Percentiles rank a stretch among this genome's conserved stretches.
These are phyloP conservation scores for Lantana camara DNA, from an alignment of 257 asterid species.

Conservation along the genomic window DNA sequence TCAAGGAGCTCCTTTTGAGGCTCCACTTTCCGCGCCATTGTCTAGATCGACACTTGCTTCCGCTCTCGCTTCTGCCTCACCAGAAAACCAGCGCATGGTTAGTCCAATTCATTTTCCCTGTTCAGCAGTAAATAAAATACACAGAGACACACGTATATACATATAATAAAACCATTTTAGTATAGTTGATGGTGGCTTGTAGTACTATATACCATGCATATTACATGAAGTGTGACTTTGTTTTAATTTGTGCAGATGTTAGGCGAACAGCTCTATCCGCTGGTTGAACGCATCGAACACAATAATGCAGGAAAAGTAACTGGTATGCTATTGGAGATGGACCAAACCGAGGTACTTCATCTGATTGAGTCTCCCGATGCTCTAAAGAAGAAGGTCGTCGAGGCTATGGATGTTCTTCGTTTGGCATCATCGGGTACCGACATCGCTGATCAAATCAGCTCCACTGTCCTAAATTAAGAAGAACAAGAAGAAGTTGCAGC, in stretches of 20 bases:
- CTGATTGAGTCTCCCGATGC: constrained; percentile 85
- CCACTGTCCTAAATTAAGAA: constrained; percentile 28
- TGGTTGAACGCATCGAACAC: constrained; percentile 61
- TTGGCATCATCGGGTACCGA: constrained; percentile 37
- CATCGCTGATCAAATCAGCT: constrained; percentile 29
- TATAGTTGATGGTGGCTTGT: too few species aligned
- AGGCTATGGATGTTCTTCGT: constrained; percentile 81
- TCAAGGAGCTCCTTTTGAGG: constrained; percentile 36
- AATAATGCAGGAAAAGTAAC: constrained; percentile 73
- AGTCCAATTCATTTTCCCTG: too few species aligned
- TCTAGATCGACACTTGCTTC: constrained; percentile 72
- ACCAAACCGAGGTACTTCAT: constrained; percentile 87
- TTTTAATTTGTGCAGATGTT: constrained; percentile 52
- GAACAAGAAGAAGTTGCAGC: not conserved
- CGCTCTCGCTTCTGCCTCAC: constrained; percentile 76
- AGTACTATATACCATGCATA: too few species aligned
- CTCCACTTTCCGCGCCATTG: constrained; percentile 42
- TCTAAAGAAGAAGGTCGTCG: constrained; percentile 70
- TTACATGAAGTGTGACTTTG: too few species aligned
- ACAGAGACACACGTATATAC: too few species aligned
- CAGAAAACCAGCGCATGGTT: constrained; percentile 71
- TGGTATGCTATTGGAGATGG: constrained; percentile 93
- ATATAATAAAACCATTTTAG: too few species aligned
- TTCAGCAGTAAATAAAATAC: too few species aligned
- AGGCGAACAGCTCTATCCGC: constrained; percentile 79